Percentiles rank a stretch among this genome's conserved stretches.
phyloP scores from a whole-genome alignment of 768 basidiomycete genomes.

The Royoungia palumana region DNA sequence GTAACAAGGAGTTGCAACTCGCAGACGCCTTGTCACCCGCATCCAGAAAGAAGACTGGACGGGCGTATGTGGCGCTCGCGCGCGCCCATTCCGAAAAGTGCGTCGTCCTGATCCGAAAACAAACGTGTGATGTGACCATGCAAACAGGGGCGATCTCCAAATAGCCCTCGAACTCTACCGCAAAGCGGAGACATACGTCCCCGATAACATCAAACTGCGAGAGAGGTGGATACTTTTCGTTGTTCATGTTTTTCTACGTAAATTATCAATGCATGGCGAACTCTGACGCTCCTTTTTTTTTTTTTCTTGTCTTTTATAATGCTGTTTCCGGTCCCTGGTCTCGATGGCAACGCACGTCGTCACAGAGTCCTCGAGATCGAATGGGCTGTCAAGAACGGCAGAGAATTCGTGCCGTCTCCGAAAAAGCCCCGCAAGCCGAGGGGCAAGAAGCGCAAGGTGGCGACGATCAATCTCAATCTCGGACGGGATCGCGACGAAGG shows the following conservation, averaged over 20 bases:
- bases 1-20: constrained; percentile 56
- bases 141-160: constrained; percentile 68
- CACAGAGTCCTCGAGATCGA: constrained; percentile 79
- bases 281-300: constrained; percentile 42
- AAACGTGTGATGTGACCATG: not conserved
- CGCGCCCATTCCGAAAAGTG: constrained; percentile 80
- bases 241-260: constrained; percentile 60
- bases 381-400: constrained; percentile 66
- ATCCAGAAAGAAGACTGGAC: constrained; percentile 77
- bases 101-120: constrained; percentile 18
- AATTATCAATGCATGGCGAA: constrained; percentile 40
- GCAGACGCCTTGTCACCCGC: constrained; percentile 65
- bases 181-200: constrained; percentile 78
- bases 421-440: constrained; percentile 38
- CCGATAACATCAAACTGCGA: constrained; percentile 81
- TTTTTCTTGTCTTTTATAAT: constrained; percentile 21
- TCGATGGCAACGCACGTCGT: not conserved
- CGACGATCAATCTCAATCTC: constrained; percentile 9
- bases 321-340: too few relatives aligned
- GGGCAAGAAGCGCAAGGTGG: constrained; percentile 34
- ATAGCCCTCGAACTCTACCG: constrained; percentile 78
- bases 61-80: constrained; percentile 81
- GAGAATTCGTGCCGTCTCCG: constrained; percentile 55
- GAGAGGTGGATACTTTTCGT: constrained; percentile 83
- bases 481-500: constrained; percentile 13